Evolutionary conservation across 345 rosid genomes (phyloP), one percentile per base, ranked within the genome.

Genomic region (Brassica carinata): DNA sequence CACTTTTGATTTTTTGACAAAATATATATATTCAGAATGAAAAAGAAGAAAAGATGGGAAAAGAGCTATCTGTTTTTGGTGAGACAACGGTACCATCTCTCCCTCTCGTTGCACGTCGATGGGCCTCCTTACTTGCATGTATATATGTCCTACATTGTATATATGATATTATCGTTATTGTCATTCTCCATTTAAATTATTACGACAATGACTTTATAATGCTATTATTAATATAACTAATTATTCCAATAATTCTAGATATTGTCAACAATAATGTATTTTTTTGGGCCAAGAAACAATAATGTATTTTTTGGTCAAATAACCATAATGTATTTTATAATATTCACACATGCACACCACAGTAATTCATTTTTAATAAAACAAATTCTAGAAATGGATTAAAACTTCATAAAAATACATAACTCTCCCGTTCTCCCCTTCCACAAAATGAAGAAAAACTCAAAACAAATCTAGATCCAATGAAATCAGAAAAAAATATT

Each of bases 101-200:
- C 34, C 78, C 78, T 67, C 81, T 72, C 71, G 58, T 72, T 77
- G 53, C 81, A 81, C 63, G 78, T 77, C 75, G 18, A 72, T 72
- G 77, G 84, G 77, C 78, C 81, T 77, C 81, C 61, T 81, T 68
- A 63, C 70, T 74, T 67, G 30, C 77, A 40, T 48, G 27, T 67
- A 55, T 55, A 55, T 55, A 65, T 66, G 74, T 61, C 77, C 77
- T 72, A 61, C 78, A 81, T 71, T 77, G 67, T 72, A 71, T 75
- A 71, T 67, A 9, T 55, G n/a, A 15, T 58, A 23, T 40, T 73
- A 81, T 55, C 26, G 3, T 57, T 36, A 11, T 76, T 75, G 7
- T 69, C 57, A 76, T 76, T 81, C 69, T 34, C 65, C 58, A 64
- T 75, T 38, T 80, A 70, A 71, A 76, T 76, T 76, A 76, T 76